phyloP scores from a whole-genome alignment of 2,329 filamentous ascomycete genomes.

The Dothideomycetidae sp. region DNA sequence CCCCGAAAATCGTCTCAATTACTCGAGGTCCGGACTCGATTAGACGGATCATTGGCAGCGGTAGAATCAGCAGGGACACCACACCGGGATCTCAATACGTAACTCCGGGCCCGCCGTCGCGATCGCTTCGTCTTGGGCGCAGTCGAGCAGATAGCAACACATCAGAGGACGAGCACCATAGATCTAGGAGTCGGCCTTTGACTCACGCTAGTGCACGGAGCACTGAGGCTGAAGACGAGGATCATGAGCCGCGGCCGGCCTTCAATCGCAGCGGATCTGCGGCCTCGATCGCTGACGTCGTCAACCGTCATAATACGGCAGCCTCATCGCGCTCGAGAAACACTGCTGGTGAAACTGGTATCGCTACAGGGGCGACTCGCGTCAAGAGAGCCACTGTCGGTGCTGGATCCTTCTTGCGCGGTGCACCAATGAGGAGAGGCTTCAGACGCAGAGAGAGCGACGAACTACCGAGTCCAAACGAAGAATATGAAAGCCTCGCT shows the following conservation, averaged over 20 bases:
- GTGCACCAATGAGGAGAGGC: conserved; percentile 58
- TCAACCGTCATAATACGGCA: conserved; percentile 25
- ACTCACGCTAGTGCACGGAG: conserved; percentile 5
- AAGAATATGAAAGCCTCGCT: conserved; percentile 16
- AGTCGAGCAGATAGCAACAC: conserved; percentile 22
- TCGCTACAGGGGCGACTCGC: conserved; percentile 58
- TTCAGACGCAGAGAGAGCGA: conserved; percentile 42
- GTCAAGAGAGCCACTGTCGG: conserved; percentile 64
- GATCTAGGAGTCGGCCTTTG: conserved; percentile 18
- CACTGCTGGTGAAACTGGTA: conserved; percentile 44
- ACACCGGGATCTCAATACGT: conserved; percentile 23
- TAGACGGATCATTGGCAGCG: conserved; percentile 21
- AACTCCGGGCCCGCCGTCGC: conserved; percentile 24
- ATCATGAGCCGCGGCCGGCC: conserved; percentile 6
- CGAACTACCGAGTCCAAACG: conserved; percentile 29
- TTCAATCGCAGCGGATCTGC: conserved; percentile 21
- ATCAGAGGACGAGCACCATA: conserved; percentile 20
- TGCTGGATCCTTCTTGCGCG: conserved; percentile 63
- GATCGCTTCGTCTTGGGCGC: conserved; percentile 18
- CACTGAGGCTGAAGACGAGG: conserved; percentile 6
- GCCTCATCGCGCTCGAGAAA: conserved; percentile 38
- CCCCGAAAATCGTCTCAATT: conserved; percentile 24
- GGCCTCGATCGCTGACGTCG: conserved; percentile 37
- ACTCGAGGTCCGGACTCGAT: conserved; percentile 19
- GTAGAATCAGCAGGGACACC: conserved; percentile 17